Evolutionary conservation across 192 early-diverging fungal genomes (phyloP), one percentile per base, ranked within the genome.

Genomic region (Lobosporangium transversale): DNA sequence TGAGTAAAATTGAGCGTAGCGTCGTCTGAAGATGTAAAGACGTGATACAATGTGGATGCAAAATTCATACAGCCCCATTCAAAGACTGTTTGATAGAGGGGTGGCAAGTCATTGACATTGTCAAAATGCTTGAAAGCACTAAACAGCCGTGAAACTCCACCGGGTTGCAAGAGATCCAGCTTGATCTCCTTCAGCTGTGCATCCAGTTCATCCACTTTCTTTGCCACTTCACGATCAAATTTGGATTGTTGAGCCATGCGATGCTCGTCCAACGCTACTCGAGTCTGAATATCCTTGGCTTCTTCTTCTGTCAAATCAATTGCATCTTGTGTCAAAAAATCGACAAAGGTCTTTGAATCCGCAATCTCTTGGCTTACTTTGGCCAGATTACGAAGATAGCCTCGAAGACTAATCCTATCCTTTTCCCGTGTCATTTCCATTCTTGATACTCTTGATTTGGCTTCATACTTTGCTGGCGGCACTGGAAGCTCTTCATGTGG

Each of bases 21-120:
- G 15, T 70, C 60, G 58, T 86, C 86, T 9, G 86, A 88, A 9
- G 84, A 70, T 10, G 85, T 78, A 42, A 86, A 88, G 32, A 83
- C 80, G 7, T 81, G 82, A 57, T 88, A 83, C 12, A 88, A 50
- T 2, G 80, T 83, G 31, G 83, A 88, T 7, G 87, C 87, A 79
- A 86, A 88, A 31, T 84, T 86, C 58, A 88, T 88, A 47, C 81
- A 76, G 4, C 84, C 87, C 83, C 83, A 88, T 26, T 86, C 83
- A 63, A 88, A 79, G 10, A 84, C 73, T 4, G 70, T 79, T 54
- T 70, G 66, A 18, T 85, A 73, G 6, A 80, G 54, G 2, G 24
- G 33, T 2, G 87, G 87, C 18, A 88, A 66, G 15, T 83, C 52
- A 7, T 80, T 50, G 27, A 85, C 66, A 1, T 73, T 68, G 0